Percentiles rank a stretch among this genome's conserved stretches.
These are phyloP conservation scores for Linanthus parryae DNA, from an alignment of 148 eudicot species.

Conservation along the genomic window DNA sequence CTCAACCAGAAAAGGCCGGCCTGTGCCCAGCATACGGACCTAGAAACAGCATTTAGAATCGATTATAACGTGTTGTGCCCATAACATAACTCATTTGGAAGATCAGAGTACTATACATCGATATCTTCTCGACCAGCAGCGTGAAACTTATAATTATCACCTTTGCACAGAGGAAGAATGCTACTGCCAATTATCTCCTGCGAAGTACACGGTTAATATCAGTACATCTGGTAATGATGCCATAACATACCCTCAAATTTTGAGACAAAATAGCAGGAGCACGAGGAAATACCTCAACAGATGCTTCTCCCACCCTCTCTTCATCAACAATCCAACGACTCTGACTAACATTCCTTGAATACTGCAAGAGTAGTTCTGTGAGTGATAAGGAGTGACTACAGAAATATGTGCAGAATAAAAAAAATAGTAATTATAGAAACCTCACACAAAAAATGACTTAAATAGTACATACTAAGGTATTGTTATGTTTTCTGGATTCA, in stretches of 20 bases:
- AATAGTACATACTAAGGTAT: too few species aligned
- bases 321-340: slow-evolving; percentile 94
- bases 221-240: too few species aligned
- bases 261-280: slow-evolving; percentile 6
- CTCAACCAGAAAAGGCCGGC: slow-evolving; percentile 91
- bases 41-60: slow-evolving; percentile 21
- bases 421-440: too few species aligned
- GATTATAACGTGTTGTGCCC: too few species aligned
- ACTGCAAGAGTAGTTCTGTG: slow-evolving; percentile 39
- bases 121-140: slow-evolving; percentile 99
- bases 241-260: too few species aligned
- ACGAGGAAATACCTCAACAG: slow-evolving; percentile 64
- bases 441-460: too few species aligned
- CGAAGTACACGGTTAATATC: too few species aligned
- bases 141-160: slow-evolving; percentile 90
- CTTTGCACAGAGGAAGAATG: slow-evolving; percentile 67
- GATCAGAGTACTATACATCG: slow-evolving; percentile 50
- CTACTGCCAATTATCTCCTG: slow-evolving; percentile 76
- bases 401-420: too few species aligned
- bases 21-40: slow-evolving; percentile 99
- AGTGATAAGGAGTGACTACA: too few species aligned
- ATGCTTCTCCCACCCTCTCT: slow-evolving; percentile 97
- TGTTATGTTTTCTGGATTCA: too few species aligned
- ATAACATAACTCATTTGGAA: slow-evolving; percentile 3
- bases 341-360: slow-evolving; percentile 93